Base-by-base conservation (phyloP, 106 monocot genomes). In the Alisma plantagoaquatica region DNA sequence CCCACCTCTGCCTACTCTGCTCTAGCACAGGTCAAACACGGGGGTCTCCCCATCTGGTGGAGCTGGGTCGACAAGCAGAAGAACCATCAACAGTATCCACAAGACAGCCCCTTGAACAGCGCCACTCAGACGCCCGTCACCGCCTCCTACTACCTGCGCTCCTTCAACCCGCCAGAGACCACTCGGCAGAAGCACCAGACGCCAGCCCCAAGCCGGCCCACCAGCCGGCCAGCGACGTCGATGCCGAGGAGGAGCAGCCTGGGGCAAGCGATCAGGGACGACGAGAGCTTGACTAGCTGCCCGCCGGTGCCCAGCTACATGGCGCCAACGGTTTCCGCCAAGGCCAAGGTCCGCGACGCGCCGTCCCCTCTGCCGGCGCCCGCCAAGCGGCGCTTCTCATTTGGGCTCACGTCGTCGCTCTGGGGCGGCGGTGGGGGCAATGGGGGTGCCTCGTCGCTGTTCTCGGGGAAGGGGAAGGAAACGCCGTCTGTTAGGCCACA, bases 281-380 rank as follows among this genome's bases (percentile, higher is more conserved):
- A 77, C 51, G 79, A 87, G 27, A 94, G 87, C 75, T 67, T 94
- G 30, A 87, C 87, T 10, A 87, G 93, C 72, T 84, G 83, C 59
- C 80, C 93, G 24, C 46, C 72, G 9, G 53, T 59, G 41, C 93
- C 87, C 0, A 73, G 67, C 53, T 94, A 94, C 87, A 94, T 87
- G 93, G 67, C 72, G 7, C 80, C 79, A 0, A 94, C 93, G 0
- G 69, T 63, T 1, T 87, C 87, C 1, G 93, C 87, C 4, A 77
- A 69, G 63, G 93, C 93, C 9, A 94, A 87, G 73, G 69, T 72
- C 21, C 65, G 38, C 14, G 14, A 14, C 35, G 35, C 35, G 14
- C n/a, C n/a, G n/a, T n/a, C n/a, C n/a, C n/a, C n/a, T n/a, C n/a
- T n/a, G n/a, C n/a, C n/a, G n/a, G n/a, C n/a, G n/a, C n/a, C n/a